Conservation (phyloP, 176 grass and related monocot species). For the Lolium perenne region DNA sequence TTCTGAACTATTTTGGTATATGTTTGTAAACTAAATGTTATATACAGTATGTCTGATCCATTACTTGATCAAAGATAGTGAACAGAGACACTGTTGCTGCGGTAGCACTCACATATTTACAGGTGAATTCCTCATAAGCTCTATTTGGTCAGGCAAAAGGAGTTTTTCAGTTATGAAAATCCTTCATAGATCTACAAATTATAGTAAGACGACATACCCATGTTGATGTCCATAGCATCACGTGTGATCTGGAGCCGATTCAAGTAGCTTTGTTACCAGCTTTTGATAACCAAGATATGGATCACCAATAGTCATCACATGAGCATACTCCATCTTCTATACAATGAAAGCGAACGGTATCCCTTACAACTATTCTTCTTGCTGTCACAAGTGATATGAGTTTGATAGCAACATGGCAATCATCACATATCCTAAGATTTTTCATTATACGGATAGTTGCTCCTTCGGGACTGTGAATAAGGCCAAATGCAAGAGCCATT, state of each 20-base stretch:
- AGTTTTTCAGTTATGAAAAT: background rate
- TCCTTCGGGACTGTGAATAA: constrained; percentile 55
- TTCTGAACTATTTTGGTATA: background rate
- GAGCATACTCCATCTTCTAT: constrained; percentile 71
- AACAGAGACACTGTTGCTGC: background rate
- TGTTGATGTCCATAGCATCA: background rate
- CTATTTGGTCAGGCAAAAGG: constrained; percentile 3
- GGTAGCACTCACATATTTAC: constrained; percentile 3
- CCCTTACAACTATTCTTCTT: constrained; percentile 72
- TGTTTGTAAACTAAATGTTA: background rate
- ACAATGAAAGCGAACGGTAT: constrained; percentile 73
- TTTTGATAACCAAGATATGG: background rate
- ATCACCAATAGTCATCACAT: constrained; percentile 84
- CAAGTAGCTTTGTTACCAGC: background rate
- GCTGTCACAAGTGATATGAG: constrained; percentile 63
- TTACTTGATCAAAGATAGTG: constrained; percentile 32
- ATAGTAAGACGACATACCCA: constrained; percentile 21
- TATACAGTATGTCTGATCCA: constrained; percentile 2
- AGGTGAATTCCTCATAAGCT: background rate
- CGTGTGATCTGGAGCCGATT: constrained; percentile 6
- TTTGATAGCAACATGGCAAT: constrained; percentile 79
- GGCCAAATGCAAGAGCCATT: constrained; percentile 66
- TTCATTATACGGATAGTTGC: constrained; percentile 69
- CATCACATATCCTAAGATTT: constrained; percentile 80
- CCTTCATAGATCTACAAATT: background rate